phyloP scores from a whole-genome alignment of 768 basidiomycete species.

The Leccinum uliginosum region DNA sequence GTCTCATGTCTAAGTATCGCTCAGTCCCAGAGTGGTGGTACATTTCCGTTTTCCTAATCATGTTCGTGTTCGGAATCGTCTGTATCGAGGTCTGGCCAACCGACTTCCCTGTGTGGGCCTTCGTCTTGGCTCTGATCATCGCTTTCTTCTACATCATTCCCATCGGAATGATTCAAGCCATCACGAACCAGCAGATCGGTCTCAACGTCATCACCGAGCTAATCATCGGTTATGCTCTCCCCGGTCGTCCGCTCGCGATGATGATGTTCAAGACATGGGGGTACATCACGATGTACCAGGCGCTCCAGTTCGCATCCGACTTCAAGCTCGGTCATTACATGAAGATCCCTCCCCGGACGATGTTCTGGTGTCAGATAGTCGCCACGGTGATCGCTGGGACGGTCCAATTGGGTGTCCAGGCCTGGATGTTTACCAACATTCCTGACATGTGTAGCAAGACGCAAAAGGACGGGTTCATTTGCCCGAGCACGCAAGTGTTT shows the following conservation, averaged over 20 bases:
- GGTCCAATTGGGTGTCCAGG: slow-evolving; percentile 59
- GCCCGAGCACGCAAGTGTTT: slow-evolving; percentile 39
- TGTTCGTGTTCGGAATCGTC: slow-evolving; percentile 58
- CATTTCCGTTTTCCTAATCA: slow-evolving; percentile 36
- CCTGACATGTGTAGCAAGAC: slow-evolving; percentile 28
- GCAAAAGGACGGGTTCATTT: slow-evolving; percentile 25
- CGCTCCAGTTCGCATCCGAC: slow-evolving; percentile 65
- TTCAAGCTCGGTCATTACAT: slow-evolving; percentile 77
- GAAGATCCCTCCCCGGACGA: slow-evolving; percentile 61
- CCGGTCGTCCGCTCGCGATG: slow-evolving; percentile 69
- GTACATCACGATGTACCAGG: slow-evolving; percentile 62
- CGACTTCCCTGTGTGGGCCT: slow-evolving; percentile 40
- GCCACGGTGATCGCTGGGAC: slow-evolving; percentile 61
- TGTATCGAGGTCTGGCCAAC: slow-evolving; percentile 65
- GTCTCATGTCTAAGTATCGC: slow-evolving; percentile 54
- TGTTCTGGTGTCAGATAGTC: slow-evolving; percentile 67
- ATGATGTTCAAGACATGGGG: slow-evolving; percentile 77
- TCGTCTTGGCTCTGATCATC: slow-evolving; percentile 38
- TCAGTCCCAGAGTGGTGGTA: slow-evolving; percentile 67
- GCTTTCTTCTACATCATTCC: slow-evolving; percentile 69
- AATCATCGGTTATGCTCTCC: slow-evolving; percentile 53
- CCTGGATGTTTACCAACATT: slow-evolving; percentile 51
- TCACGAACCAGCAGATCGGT: slow-evolving; percentile 76
- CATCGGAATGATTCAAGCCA: slow-evolving; percentile 71
- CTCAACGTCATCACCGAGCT: slow-evolving; percentile 70